These are phyloP conservation scores for Aspergillus spinulosporus DNA, from an alignment of 2,329 filamentous ascomycete species.

Conservation along the genomic window DNA sequence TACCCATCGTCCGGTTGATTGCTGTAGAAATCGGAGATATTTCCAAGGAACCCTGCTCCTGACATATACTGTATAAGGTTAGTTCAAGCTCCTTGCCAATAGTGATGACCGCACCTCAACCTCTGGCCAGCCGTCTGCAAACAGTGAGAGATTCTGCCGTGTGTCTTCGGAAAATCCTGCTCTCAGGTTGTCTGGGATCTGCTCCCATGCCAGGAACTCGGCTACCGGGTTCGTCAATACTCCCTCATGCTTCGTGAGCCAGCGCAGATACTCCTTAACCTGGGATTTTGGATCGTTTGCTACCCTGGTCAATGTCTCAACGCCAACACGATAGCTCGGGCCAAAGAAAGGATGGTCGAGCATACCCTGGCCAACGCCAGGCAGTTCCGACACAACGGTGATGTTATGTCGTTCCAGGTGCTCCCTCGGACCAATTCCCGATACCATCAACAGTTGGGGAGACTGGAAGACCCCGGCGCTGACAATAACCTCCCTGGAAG, in stretches of 20 bases:
- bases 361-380: constrained; percentile 42
- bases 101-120: neutral
- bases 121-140: neutral
- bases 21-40: constrained; percentile 22
- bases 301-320: constrained; percentile 24
- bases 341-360: constrained; percentile 37
- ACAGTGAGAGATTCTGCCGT: neutral
- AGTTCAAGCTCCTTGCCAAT: neutral
- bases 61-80: constrained; percentile 24
- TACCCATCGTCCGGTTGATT: constrained; percentile 26
- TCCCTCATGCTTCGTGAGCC: neutral
- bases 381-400: constrained; percentile 28
- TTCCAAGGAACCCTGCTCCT: constrained; percentile 27
- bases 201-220: neutral
- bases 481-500: constrained; percentile 49
- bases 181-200: neutral
- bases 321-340: constrained; percentile 29
- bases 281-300: neutral
- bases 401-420: constrained; percentile 30
- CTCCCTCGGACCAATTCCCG: constrained; percentile 48
- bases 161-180: neutral
- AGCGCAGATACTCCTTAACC: neutral
- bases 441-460: constrained; percentile 47
- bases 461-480: constrained; percentile 56
- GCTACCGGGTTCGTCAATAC: neutral